Base-by-base conservation (phyloP, 1,284 basidiomycete genomes). In the Agaricales sp. region DNA sequence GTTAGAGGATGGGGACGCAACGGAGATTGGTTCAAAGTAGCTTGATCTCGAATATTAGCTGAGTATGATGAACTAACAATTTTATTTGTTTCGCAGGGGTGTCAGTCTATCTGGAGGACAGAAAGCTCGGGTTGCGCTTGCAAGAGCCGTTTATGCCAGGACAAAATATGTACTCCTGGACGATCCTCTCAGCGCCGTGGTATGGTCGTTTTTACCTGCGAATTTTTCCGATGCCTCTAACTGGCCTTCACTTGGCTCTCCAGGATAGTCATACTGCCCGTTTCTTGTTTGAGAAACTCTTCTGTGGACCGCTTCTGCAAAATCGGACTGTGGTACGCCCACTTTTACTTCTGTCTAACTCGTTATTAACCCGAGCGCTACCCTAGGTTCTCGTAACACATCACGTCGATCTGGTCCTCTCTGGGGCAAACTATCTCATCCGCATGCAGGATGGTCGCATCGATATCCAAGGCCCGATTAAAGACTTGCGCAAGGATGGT, bases 201-300 rank as follows among this genome's bases (percentile, higher is more conserved):
- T 77, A 59, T 25, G 69, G 46, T n/a, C 43, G 19, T 45, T 12
- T n/a, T n/a, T n/a, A n/a, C n/a, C 25, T 16, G 24, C 20, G 4
- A 4, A 3, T 48, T 12, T 21, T 43, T 6, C 21, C 2, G 13
- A 23, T 14, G n/a, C n/a, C n/a, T n/a, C n/a, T n/a, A n/a, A n/a
- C n/a, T n/a, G n/a, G n/a, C n/a, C n/a, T n/a, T n/a, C 2, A 14
- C 13, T 4, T 25, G 25, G 22, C 49, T 48, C 1, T 11, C 47
- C 55, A 81, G 68, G 81, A 83, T 53, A 78, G 75, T 51, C 74
- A 78, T 57, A 82, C 80, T 1, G 70, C 80, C 2, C 71, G 77
- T 13, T 69, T 75, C 57, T 61, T 82, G 43, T 75, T 73, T 46
- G 71, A 80, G 23, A 70, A 69, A 46, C 68, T 79, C 12, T 57